Evolutionary conservation across 768 basidiomycete species (phyloP).

Genomic region (Suillus hirtellus): DNA sequence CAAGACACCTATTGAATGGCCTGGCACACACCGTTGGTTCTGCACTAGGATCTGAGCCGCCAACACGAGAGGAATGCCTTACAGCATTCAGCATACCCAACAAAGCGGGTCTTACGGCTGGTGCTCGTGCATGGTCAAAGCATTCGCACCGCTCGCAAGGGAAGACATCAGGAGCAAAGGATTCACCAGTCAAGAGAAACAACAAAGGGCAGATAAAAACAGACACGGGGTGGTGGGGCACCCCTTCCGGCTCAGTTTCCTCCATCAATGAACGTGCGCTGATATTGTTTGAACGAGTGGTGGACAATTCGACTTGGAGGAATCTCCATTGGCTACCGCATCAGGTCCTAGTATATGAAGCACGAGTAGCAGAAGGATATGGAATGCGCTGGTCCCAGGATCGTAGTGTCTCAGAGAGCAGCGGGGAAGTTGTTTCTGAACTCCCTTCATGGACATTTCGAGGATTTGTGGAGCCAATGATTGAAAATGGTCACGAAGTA

Average conservation of each 20-base stretch:
- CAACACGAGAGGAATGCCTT: conserved; percentile 49
- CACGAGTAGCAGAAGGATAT: conserved; percentile 58
- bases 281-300: conserved; percentile 52
- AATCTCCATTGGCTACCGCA: conserved; percentile 71
- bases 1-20: conserved; percentile 48
- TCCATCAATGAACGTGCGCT: conserved; percentile 54
- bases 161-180: not conserved
- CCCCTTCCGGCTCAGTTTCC: conserved; percentile 51
- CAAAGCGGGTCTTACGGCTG: conserved; percentile 52
- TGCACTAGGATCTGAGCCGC: conserved; percentile 52
- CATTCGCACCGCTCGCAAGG: conserved; percentile 55
- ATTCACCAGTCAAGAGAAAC: conserved; percentile 10
- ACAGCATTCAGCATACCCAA: conserved; percentile 51
- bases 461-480: conserved; percentile 68
- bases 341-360: conserved; percentile 61
- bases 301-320: conserved; percentile 54
- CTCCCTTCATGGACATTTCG: conserved; percentile 52
- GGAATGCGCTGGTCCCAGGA: conserved; percentile 70
- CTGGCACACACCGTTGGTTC: conserved; percentile 63
- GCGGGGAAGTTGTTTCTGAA: conserved; percentile 4
- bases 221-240: conserved; percentile 58
- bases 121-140: conserved; percentile 68
- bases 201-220: conserved; percentile 18
- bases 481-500: conserved; percentile 63
- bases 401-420: conserved; percentile 24